A percentile compares a stretch with the other conserved stretches of the same genome.
These are phyloP conservation scores for Plasmodium coatneyi DNA, from an alignment of 169 alveolate species.

Conservation along the genomic window DNA sequence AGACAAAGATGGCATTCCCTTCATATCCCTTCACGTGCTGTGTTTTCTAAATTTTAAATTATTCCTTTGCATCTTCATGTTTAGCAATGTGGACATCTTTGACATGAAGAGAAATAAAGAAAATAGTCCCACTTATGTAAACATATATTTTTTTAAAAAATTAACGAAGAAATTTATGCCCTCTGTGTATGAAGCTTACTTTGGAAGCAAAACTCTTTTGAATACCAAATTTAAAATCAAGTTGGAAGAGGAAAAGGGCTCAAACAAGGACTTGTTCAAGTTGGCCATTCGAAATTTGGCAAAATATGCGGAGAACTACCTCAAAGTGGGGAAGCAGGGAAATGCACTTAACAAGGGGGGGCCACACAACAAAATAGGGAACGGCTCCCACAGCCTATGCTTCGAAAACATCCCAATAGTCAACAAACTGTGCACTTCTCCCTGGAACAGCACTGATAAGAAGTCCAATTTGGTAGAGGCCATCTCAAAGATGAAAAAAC, in stretches of 20 bases:
- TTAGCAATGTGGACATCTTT: slow-evolving; percentile 61
- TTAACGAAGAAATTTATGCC: slow-evolving; percentile 43
- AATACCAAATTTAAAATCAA: slow-evolving; percentile 12
- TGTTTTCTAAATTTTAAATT: slow-evolving; percentile 39
- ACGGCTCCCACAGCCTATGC: not conserved
- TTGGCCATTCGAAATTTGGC: slow-evolving; percentile 35
- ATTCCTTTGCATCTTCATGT: slow-evolving; percentile 46
- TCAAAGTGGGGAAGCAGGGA: not conserved
- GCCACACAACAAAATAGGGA: not conserved
- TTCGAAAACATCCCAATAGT: slow-evolving; percentile 23
- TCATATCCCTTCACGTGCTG: slow-evolving; percentile 24
- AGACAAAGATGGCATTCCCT: slow-evolving; percentile 22
- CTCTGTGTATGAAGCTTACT: slow-evolving; percentile 54
- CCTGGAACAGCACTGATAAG: not conserved
- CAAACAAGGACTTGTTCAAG: slow-evolving; percentile 17
- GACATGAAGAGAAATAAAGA: slow-evolving; percentile 25
- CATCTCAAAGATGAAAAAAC: not conserved
- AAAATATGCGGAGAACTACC: slow-evolving; percentile 25
- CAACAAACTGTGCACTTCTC: not conserved
- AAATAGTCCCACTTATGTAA: slow-evolving; percentile 27
- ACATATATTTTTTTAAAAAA: slow-evolving; percentile 54
- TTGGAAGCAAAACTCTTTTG: not conserved
- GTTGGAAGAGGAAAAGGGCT: slow-evolving; percentile 35
- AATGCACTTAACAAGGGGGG: not conserved
- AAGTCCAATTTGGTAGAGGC: slow-evolving; percentile 20